Conservation (phyloP, 495 filamentous ascomycete species). For the Lophiostoma macrostomum region DNA sequence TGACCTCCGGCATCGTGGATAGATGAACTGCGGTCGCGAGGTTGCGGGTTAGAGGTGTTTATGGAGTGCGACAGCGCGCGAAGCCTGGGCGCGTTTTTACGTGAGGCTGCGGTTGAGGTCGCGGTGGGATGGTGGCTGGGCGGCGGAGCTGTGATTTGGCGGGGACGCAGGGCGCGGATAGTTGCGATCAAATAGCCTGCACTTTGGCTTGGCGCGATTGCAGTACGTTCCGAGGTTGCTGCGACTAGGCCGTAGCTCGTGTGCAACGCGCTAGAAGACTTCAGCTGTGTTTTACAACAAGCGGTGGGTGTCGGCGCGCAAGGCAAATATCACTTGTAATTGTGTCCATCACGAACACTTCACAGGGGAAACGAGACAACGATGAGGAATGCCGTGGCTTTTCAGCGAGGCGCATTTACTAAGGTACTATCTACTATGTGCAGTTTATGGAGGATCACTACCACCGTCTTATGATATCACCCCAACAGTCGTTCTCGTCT, state of each 20-base stretch:
- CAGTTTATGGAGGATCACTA: constrained; percentile 23
- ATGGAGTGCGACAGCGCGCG: background rate
- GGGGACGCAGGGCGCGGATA: no score
- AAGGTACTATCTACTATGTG: constrained; percentile 32
- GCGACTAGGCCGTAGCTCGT: no score
- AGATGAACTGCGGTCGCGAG: background rate
- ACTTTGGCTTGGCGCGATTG: no score
- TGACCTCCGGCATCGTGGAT: constrained; percentile 41
- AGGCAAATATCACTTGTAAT: no score
- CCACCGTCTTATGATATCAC: constrained; percentile 2
- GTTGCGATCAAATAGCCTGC: no score
- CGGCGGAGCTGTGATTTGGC: background rate
- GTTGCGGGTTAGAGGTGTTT: background rate
- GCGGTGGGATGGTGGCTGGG: background rate
- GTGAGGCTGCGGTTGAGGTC: background rate
- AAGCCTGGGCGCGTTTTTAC: constrained; percentile 6
- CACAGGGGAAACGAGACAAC: no score
- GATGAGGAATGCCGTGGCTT: no score
- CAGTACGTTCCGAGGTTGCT: no score
- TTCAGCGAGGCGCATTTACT: constrained; percentile 15
- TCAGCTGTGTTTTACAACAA: no score
- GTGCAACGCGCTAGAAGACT: no score
- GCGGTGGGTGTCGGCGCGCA: no score
- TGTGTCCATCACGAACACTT: no score
- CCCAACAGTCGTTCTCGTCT: constrained; percentile 2